Evolutionary conservation across 2,329 filamentous ascomycete species (phyloP).

Genomic region (Penicillium vulpinum): DNA sequence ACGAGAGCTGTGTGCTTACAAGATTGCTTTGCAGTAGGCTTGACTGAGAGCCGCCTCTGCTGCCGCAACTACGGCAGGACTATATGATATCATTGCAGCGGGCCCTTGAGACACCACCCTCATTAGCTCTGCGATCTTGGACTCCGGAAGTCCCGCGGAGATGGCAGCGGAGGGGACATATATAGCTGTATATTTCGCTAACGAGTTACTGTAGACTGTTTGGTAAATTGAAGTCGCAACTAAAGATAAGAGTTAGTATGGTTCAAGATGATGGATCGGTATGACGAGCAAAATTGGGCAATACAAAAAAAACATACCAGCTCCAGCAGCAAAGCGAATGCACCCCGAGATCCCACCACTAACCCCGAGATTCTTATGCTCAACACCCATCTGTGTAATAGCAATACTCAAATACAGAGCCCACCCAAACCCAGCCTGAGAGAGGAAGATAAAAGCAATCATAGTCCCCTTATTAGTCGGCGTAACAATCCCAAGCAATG

Average conservation of each 20-base stretch:
- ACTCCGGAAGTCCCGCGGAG: slow-evolving; percentile 36
- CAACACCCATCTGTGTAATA: slow-evolving; percentile 52
- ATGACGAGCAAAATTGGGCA: neutral
- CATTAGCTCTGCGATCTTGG: slow-evolving; percentile 33
- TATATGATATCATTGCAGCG: slow-evolving; percentile 19
- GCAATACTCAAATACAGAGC: slow-evolving; percentile 52
- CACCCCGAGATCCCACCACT: slow-evolving; percentile 47
- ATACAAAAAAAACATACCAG: slow-evolving; percentile 21
- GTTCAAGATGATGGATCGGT: neutral
- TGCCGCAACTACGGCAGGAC: slow-evolving; percentile 21
- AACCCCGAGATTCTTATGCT: slow-evolving; percentile 51
- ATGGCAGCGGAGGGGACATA: slow-evolving; percentile 39
- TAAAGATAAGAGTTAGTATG: neutral
- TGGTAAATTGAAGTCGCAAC: slow-evolving; percentile 46
- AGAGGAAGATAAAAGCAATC: slow-evolving; percentile 51
- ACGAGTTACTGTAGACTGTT: slow-evolving; percentile 44
- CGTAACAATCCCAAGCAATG: slow-evolving; percentile 46
- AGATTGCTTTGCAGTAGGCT: slow-evolving; percentile 28
- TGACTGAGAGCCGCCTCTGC: slow-evolving; percentile 21
- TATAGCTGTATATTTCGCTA: slow-evolving; percentile 30
- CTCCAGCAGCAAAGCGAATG: slow-evolving; percentile 47
- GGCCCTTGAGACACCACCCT: slow-evolving; percentile 24
- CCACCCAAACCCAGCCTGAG: slow-evolving; percentile 50
- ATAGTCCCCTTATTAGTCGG: slow-evolving; percentile 49
- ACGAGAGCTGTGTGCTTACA: slow-evolving; percentile 16